Evolutionary conservation across 2,329 filamentous ascomycete species (phyloP).

Genomic region (Mycosphaerella sp.): DNA sequence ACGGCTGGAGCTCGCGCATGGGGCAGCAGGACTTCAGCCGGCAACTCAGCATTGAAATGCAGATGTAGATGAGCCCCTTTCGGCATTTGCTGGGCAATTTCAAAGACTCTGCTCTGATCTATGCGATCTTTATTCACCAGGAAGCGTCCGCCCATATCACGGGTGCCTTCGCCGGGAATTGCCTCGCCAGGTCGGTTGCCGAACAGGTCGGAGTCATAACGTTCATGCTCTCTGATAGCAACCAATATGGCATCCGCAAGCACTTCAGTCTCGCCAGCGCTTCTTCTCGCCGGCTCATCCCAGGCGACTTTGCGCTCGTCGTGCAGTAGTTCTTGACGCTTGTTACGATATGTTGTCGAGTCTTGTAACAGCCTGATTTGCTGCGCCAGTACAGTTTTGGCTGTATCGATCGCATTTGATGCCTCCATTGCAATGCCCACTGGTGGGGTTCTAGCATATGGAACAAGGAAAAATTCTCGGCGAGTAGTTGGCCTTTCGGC

Average conservation of each 20-base stretch:
- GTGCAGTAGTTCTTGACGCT: conserved; percentile 29
- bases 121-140: conserved; percentile 42
- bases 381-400: neutral
- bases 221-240: conserved; percentile 40
- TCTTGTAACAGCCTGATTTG: conserved; percentile 6
- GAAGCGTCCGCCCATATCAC: conserved; percentile 46
- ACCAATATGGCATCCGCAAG: conserved; percentile 35
- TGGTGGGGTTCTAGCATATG: neutral
- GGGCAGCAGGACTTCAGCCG: conserved; percentile 55
- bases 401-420: neutral
- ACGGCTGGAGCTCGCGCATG: conserved; percentile 42
- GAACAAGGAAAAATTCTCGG: conserved; percentile 10
- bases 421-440: neutral
- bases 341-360: conserved; percentile 21
- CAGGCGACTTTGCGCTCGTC: conserved; percentile 33
- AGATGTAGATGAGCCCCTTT: conserved; percentile 70
- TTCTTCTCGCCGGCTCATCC: conserved; percentile 33
- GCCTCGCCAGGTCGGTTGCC: conserved; percentile 41
- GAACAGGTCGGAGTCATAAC: conserved; percentile 34
- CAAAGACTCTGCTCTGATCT: conserved; percentile 51
- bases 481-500: neutral
- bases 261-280: conserved; percentile 27
- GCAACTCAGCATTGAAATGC: conserved; percentile 70
- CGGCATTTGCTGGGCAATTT: conserved; percentile 54
- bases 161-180: conserved; percentile 35